Base-by-base conservation (phyloP, 306 rosid species). In the Casuarina equisetifolia region DNA sequence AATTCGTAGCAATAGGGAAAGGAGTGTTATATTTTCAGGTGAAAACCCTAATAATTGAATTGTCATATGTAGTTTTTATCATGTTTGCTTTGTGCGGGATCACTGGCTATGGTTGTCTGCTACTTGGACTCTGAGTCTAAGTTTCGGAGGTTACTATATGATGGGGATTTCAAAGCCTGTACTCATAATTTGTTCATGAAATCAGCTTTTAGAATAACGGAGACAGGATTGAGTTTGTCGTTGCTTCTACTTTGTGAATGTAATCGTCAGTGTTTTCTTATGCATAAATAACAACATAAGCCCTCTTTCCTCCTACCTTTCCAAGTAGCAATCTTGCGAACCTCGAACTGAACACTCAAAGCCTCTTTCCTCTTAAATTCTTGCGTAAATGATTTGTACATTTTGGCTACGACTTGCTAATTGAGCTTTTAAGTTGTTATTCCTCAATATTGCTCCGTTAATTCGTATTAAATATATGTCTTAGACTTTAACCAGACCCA, bases 101-200 rank as follows among this genome's bases (percentile, higher is more conserved):
- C 57, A 78, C 71, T 17, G 57, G 70, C 69, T 57, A 64, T 75
- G 51, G 72, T 72, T 78, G 52, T 73, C 42, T 67, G 61, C 69
- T 32, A 39, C 44, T 76, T 72, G 76, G 32, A 25, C 1, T 25
- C 32, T 25, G 32, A 25, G 32, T 25, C 32, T 25, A 25, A 25
- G 32, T 25, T 25, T 25, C 32, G 32, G 32, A 25, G 32, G 32
- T 25, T 25, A 25, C 32, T 25, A 25, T 25, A 25, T 25, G 32
- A 25, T 25, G 32, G 32, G 71, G 50, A 66, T 66, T 66, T n/a
- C 32, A 15, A 3, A 42, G 71, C 49, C 42, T 64, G 48, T 64
- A 39, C 38, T 58, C 15, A 15, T 38, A 15, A 6, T 64, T 39
- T 36, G 39, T 20, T 55, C 62, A 19, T 55, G 70, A 64, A 40